Evolutionary conservation across 768 basidiomycete species (phyloP), one percentile per base, ranked within the genome.

Genomic region (Lactifluus echinatus): DNA sequence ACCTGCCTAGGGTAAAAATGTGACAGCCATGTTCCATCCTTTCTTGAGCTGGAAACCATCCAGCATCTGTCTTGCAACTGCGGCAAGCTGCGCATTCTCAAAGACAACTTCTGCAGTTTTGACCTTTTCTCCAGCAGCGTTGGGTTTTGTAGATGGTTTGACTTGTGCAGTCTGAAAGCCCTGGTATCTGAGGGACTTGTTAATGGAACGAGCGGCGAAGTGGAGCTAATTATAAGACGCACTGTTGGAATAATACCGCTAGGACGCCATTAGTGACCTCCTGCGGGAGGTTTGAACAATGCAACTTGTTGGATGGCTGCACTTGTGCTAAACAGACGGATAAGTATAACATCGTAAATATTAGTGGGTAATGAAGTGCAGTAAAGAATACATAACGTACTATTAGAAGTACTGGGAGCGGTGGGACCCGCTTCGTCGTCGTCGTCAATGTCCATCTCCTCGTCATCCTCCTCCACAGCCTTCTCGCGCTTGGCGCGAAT

Each of bases 361-460:
- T 44, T 21, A 28, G 46, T 56, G 24, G 14, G 36, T 57, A 28
- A 58, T 40, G 45, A 43, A 29, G 42, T 37, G 26, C 36, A 37
- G 44, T 43, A 50, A 23, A 51, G 19, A 39, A 55, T 55, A 52
- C 56, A 66, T 60, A 65, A 76, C 80, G 68, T 76, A 83, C 81
- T 79, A 63, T 74, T 64, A n/a, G 57, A 55, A 63, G 72, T 69
- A 59, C 65, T 69, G 48, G 57, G 48, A 28, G 34, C 48, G 15
- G 59, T 42, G 49, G 52, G 39, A 33, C 19, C 72, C 36, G 73
- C 68, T 53, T 87, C 85, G 45, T 89, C 87, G 46, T 96, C 92
- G 49, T 93, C 91, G 59, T 93, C 92, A 66, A 93, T 90, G 73
- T 95, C 93, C 86, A 94, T 94, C 73, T 93, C 90, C 67, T 87